phyloP scores from a whole-genome alignment of 495 filamentous ascomycete species.

The Hypoxylon intermedium region DNA sequence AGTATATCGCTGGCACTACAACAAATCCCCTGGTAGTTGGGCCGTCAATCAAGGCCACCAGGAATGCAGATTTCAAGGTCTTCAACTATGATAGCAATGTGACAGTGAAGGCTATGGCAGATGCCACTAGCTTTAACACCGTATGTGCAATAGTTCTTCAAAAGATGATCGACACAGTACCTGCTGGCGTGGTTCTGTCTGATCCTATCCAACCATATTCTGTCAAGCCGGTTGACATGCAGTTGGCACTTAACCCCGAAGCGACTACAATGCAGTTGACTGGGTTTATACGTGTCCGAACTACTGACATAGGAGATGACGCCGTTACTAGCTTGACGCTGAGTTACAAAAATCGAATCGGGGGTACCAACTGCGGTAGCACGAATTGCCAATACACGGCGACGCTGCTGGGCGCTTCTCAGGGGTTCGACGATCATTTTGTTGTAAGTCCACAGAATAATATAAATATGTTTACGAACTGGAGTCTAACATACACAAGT shows the following conservation, averaged over 20 bases:
- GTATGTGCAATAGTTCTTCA: slow-evolving; percentile 61
- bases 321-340: slow-evolving; percentile 61
- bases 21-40: slow-evolving; percentile 62
- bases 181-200: slow-evolving; percentile 57
- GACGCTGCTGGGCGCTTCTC: slow-evolving; percentile 53
- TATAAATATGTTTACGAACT: not conserved
- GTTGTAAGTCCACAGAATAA: slow-evolving; percentile 44
- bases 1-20: slow-evolving; percentile 62
- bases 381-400: slow-evolving; percentile 53
- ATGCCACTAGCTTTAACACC: slow-evolving; percentile 50
- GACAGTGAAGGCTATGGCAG: slow-evolving; percentile 59
- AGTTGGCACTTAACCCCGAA: slow-evolving; percentile 50
- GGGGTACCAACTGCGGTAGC: slow-evolving; percentile 72
- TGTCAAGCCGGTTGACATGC: slow-evolving; percentile 64
- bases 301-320: slow-evolving; percentile 44
- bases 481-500: slow-evolving; percentile 39
- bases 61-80: slow-evolving; percentile 63
- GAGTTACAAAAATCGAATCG: slow-evolving; percentile 91
- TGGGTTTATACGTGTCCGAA: slow-evolving; percentile 54
- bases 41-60: slow-evolving; percentile 46
- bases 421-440: slow-evolving; percentile 67
- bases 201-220: slow-evolving; percentile 62
- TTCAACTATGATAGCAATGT: slow-evolving; percentile 64
- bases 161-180: slow-evolving; percentile 69
- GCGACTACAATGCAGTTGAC: slow-evolving; percentile 48